Percentiles rank a stretch among this genome's conserved stretches.
These are phyloP conservation scores for Moniliella sp. DNA, from an alignment of 1,284 basidiomycete genomes.

Conservation along the genomic window DNA sequence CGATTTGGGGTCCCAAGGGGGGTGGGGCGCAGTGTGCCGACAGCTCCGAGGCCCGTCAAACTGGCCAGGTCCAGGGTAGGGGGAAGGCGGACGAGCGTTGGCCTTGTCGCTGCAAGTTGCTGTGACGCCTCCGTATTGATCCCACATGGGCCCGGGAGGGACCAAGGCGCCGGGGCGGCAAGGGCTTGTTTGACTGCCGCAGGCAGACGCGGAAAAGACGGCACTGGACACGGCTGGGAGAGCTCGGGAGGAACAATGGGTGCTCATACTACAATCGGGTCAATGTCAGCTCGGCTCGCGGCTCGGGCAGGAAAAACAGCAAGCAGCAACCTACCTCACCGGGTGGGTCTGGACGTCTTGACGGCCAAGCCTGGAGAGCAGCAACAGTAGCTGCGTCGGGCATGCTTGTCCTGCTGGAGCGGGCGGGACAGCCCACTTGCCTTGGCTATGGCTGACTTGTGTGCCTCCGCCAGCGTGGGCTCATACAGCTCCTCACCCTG, in stretches of 20 bases:
- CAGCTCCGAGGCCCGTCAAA: constrained; percentile 6
- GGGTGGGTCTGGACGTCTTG: constrained; percentile 29
- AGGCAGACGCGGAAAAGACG: no score
- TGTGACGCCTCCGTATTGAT: not conserved
- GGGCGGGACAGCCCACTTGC: constrained; percentile 4
- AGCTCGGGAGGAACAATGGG: not conserved
- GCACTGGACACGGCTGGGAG: not conserved
- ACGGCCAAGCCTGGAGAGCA: constrained; percentile 1
- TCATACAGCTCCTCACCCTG: no score
- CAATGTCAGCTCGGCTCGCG: no score
- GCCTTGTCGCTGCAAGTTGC: not conserved
- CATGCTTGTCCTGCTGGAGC: not conserved
- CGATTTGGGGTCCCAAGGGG: no score
- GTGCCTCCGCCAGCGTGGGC: not conserved
- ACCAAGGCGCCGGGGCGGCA: no score
- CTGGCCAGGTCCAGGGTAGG: no score
- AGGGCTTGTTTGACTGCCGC: not conserved
- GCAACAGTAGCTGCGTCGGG: no score
- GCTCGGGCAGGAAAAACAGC: no score
- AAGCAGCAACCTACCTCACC: no score
- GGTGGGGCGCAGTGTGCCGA: no score
- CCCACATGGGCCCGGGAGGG: not conserved
- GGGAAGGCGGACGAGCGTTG: not conserved
- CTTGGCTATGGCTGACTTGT: no score
- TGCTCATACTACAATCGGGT: not conserved